Evolutionary conservation across 2,329 filamentous ascomycete species (phyloP).

Genomic region (Fusarium verrucosum): DNA sequence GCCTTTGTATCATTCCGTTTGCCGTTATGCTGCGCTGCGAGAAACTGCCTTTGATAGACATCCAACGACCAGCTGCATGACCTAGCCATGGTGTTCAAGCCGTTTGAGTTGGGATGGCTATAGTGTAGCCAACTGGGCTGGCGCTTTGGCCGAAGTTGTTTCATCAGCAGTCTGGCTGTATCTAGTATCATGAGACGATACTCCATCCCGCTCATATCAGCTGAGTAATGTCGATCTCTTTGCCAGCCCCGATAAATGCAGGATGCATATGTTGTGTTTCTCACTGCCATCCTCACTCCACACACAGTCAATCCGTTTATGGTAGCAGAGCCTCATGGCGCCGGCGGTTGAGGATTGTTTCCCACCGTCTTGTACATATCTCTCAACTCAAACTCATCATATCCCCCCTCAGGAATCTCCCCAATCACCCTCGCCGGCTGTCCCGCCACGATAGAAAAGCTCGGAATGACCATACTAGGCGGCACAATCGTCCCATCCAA

Average conservation of each 20-base stretch:
- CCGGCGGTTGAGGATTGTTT: constrained; percentile 59
- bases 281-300: neutral
- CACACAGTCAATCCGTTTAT: too few species aligned
- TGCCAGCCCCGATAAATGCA: neutral
- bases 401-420: constrained; percentile 77
- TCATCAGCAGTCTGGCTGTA: neutral
- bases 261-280: neutral
- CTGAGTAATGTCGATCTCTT: too few species aligned
- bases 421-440: constrained; percentile 81
- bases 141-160: neutral
- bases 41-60: neutral
- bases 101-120: neutral
- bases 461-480: constrained; percentile 88
- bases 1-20: neutral
- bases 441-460: constrained; percentile 90
- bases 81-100: neutral
- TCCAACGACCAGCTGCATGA: too few species aligned
- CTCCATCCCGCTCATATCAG: neutral
- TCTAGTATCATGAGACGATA: neutral
- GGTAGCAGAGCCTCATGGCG: constrained; percentile 32
- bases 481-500: constrained; percentile 86
- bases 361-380: constrained; percentile 72
- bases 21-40: neutral
- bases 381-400: constrained; percentile 70
- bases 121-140: neutral